These are phyloP conservation scores for Parmelia sp. DNA, from an alignment of 495 filamentous ascomycete species.

Conservation along the genomic window DNA sequence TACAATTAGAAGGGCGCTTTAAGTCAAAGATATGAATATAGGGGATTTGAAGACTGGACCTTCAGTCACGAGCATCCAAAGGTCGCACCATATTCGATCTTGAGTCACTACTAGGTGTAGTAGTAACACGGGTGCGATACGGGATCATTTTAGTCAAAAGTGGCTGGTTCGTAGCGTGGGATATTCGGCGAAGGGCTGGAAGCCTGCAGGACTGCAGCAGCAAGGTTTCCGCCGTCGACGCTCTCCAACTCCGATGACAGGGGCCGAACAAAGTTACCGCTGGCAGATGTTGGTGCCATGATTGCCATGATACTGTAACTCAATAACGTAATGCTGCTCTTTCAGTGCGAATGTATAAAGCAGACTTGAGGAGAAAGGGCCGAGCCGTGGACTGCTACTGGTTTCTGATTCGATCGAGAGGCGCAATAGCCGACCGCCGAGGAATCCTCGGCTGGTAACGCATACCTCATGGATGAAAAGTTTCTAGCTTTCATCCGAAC, in stretches of 20 bases:
- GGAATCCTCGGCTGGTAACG: no score
- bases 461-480: no score
- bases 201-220: not conserved
- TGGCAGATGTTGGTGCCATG: no score
- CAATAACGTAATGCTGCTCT: no score
- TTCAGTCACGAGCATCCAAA: not conserved
- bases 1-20: not conserved
- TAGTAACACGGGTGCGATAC: not conserved
- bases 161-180: not conserved
- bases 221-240: not conserved
- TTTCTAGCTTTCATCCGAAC: no score
- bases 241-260: not conserved
- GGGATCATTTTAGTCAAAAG: not conserved
- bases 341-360: no score
- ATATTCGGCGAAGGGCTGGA: not conserved
- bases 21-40: not conserved
- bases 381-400: not conserved
- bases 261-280: not conserved
- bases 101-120: not conserved
- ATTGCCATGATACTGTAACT: no score
- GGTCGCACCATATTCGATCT: not conserved
- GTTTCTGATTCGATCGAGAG: not conserved
- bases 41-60: not conserved
- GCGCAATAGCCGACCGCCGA: not conserved
- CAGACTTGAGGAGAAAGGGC: not conserved